These are phyloP conservation scores for Acanthamoeba royreba DNA, from an alignment of 208 protist genomes.

Conservation along the genomic window DNA sequence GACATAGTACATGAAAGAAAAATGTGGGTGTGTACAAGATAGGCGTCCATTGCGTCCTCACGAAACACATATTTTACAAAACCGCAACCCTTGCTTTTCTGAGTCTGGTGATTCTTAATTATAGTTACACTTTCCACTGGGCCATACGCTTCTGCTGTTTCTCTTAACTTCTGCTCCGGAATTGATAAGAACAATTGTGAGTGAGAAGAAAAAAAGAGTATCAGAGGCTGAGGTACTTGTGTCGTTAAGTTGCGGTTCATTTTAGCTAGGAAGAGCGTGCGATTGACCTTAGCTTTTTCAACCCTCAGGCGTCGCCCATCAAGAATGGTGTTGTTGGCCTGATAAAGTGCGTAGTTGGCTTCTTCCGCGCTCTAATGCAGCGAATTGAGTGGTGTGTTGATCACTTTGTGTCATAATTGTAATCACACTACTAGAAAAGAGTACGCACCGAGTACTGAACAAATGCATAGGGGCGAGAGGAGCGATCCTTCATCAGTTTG, in stretches of 20 bases:
- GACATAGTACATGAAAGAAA: not conserved
- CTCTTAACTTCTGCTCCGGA: constrained; percentile 18
- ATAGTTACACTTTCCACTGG: constrained; percentile 51
- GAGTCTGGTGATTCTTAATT: constrained; percentile 57
- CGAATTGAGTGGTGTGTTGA: not conserved
- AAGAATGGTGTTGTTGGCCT: not conserved
- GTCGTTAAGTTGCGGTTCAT: constrained; percentile 27
- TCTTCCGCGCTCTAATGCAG: not conserved
- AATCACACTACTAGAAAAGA: too few species aligned
- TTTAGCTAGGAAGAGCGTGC: constrained; percentile 62
- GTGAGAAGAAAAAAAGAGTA: too few species aligned
- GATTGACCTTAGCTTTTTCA: constrained; percentile 54
- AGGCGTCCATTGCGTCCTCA: constrained; percentile 51
- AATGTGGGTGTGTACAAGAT: constrained; percentile 9
- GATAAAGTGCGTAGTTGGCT: not conserved
- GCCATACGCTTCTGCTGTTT: constrained; percentile 15
- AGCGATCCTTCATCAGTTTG: constrained; percentile 23
- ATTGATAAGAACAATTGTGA: too few species aligned
- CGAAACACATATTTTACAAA: constrained; percentile 55
- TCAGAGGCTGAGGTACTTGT: not conserved
- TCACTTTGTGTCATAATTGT: not conserved
- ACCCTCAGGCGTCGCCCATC: not conserved
- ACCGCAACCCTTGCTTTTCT: constrained; percentile 59
- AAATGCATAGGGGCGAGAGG: constrained; percentile 50
- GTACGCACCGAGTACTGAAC: constrained; percentile 51